These are phyloP conservation scores for Phytopythium helicoides DNA, from an alignment of 352 stramenopile genomes.

Conservation along the genomic window DNA sequence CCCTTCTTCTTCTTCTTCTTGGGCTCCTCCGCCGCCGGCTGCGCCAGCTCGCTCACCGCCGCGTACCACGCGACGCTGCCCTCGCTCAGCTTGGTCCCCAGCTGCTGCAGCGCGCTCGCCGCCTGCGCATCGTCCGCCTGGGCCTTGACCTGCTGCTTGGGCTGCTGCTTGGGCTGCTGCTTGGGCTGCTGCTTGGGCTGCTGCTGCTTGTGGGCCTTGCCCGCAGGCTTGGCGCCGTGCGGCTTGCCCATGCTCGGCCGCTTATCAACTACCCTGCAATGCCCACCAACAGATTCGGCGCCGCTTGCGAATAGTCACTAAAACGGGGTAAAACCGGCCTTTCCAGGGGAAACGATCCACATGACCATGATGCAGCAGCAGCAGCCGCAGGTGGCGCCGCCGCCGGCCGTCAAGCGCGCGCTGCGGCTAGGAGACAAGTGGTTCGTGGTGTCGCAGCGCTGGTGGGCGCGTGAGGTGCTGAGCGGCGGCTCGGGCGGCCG, in stretches of 20 bases:
- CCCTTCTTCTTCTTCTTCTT: slow-evolving; percentile 11
- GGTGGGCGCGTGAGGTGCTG: slow-evolving; percentile 53
- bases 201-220: no score
- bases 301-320: no score
- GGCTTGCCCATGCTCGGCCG: no score
- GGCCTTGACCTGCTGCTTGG: slow-evolving; percentile 1
- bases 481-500: slow-evolving; percentile 9
- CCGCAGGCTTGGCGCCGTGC: not conserved
- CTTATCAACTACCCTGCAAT: no score
- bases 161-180: no score
- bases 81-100: slow-evolving; percentile 31
- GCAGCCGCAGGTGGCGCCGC: no score
- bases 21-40: slow-evolving; percentile 14
- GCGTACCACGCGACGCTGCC: slow-evolving; percentile 35
- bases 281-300: no score
- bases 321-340: no score
- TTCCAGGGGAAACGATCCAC: no score
- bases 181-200: no score
- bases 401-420: no score
- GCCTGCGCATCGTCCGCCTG: not conserved
- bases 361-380: no score
- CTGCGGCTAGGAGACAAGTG: slow-evolving; percentile 48
- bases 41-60: slow-evolving; percentile 19
- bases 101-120: slow-evolving; percentile 16
- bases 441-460: slow-evolving; percentile 52